Evolutionary conservation across 257 asterid genomes (phyloP).

Genomic region (Apocynum venetum): DNA sequence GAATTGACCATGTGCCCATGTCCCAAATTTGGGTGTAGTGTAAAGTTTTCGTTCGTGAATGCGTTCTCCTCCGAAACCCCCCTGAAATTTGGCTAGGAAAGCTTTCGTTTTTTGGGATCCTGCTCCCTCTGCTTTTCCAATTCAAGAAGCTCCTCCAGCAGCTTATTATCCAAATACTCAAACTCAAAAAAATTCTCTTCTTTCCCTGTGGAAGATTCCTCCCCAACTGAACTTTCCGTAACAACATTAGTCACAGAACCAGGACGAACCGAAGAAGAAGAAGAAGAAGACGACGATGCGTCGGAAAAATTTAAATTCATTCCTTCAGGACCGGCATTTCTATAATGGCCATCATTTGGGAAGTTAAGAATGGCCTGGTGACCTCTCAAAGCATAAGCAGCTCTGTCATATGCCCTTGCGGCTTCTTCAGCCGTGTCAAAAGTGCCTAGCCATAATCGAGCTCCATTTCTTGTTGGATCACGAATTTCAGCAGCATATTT

Average conservation of each 20-base stretch:
- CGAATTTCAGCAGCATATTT: conserved; percentile 87
- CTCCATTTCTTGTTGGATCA: conserved; percentile 62
- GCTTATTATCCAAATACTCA: conserved; percentile 58
- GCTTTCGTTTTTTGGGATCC: conserved; percentile 22
- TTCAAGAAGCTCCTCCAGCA: conserved; percentile 73
- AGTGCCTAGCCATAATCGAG: conserved; percentile 81
- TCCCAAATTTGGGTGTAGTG: neutral
- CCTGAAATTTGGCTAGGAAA: neutral
- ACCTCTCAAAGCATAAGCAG: conserved; percentile 73
- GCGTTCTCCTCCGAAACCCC: neutral
- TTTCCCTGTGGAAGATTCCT: conserved; percentile 14
- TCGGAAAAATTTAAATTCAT: neutral
- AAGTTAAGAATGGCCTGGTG: conserved; percentile 83
- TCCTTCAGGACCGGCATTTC: conserved; percentile 9
- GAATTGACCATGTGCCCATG: neutral
- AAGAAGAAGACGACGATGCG: neutral
- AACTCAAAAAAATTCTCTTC: conserved; percentile 47
- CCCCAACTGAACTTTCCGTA: neutral
- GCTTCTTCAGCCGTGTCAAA: conserved; percentile 78
- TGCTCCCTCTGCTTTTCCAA: conserved; percentile 23
- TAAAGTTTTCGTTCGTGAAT: too few species aligned
- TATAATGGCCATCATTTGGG: conserved; percentile 63
- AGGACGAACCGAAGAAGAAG: conserved; percentile 10
- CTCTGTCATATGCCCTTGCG: conserved; percentile 80
- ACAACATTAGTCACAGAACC: neutral